Conservation (phyloP, 257 asterid genomes). For the Buddleja alternifolia region DNA sequence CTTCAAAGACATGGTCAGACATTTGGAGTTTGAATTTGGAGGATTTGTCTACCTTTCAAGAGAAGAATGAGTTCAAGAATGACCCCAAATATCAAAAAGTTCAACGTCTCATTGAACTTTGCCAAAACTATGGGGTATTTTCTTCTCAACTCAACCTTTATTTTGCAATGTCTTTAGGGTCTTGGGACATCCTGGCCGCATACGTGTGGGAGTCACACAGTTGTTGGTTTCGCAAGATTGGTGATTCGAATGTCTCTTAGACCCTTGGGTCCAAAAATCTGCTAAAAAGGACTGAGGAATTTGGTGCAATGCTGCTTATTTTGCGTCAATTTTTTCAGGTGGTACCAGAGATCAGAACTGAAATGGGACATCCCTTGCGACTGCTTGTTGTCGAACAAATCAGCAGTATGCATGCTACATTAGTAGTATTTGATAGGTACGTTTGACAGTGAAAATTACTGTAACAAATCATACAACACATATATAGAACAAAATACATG, state of each 20-base stretch:
- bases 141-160: not conserved
- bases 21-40: slow-evolving; percentile 47
- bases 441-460: not conserved
- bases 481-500: too few relatives aligned
- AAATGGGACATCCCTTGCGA: slow-evolving; percentile 68
- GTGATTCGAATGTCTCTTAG: too few relatives aligned
- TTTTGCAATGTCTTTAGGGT: not conserved
- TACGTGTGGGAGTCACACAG: too few relatives aligned
- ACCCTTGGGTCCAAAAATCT: too few relatives aligned
- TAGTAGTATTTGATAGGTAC: slow-evolving; percentile 75
- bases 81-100: slow-evolving; percentile 62
- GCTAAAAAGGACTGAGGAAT: not conserved
- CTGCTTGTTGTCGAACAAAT: slow-evolving; percentile 57
- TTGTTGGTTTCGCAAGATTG: too few relatives aligned
- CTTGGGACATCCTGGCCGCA: too few relatives aligned
- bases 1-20: slow-evolving; percentile 63
- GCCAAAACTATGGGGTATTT: slow-evolving; percentile 63
- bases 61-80: slow-evolving; percentile 40
- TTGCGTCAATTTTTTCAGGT: slow-evolving; percentile 44
- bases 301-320: not conserved
- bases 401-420: slow-evolving; percentile 54
- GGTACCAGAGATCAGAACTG: slow-evolving; percentile 59
- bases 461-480: too few relatives aligned
- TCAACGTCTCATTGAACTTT: slow-evolving; percentile 49
- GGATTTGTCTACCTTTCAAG: slow-evolving; percentile 38